A percentile compares a stretch with the other conserved stretches of the same genome.
Conservation (phyloP, 2,329 filamentous ascomycete species). For the Ophiostoma sp. region DNA sequence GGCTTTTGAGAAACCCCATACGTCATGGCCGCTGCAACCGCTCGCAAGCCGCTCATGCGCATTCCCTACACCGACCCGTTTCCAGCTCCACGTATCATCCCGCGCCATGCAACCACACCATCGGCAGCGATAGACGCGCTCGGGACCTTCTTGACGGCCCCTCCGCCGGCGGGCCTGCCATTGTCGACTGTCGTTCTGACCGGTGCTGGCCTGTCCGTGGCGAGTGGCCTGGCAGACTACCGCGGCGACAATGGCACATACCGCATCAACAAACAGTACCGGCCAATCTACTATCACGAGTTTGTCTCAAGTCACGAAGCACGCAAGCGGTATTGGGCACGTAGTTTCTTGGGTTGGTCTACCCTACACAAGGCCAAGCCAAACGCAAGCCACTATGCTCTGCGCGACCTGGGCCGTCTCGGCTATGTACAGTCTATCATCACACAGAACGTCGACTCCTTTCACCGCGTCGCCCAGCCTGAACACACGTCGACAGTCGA, state of each 20-base stretch:
- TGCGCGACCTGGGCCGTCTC: constrained; percentile 64
- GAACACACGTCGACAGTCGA: constrained; percentile 64
- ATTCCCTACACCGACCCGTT: constrained; percentile 88
- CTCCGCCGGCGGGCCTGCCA: constrained; percentile 46
- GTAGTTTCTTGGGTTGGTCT: constrained; percentile 90
- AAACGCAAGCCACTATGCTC: constrained; percentile 72
- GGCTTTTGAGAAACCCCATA: background rate
- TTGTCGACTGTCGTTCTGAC: constrained; percentile 52
- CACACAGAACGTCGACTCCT: constrained; percentile 96
- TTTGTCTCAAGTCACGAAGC: constrained; percentile 77
- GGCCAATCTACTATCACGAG: constrained; percentile 89
- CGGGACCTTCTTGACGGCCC: constrained; percentile 65
- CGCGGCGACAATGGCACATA: constrained; percentile 87
- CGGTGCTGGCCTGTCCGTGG: constrained; percentile 88
- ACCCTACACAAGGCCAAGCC: constrained; percentile 72
- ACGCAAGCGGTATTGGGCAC: constrained; percentile 89
- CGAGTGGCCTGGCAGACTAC: constrained; percentile 90
- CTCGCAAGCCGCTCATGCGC: constrained; percentile 70
- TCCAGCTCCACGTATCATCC: constrained; percentile 68
- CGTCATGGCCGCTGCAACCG: constrained; percentile 32
- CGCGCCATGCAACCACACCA: constrained; percentile 62
- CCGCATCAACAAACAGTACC: constrained; percentile 80
- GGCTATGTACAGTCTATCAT: constrained; percentile 72
- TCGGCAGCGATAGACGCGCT: constrained; percentile 73
- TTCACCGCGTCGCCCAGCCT: constrained; percentile 75